Base-by-base conservation (phyloP, 192 early-diverging fungal species). In the Entophlyctis luteolus region DNA sequence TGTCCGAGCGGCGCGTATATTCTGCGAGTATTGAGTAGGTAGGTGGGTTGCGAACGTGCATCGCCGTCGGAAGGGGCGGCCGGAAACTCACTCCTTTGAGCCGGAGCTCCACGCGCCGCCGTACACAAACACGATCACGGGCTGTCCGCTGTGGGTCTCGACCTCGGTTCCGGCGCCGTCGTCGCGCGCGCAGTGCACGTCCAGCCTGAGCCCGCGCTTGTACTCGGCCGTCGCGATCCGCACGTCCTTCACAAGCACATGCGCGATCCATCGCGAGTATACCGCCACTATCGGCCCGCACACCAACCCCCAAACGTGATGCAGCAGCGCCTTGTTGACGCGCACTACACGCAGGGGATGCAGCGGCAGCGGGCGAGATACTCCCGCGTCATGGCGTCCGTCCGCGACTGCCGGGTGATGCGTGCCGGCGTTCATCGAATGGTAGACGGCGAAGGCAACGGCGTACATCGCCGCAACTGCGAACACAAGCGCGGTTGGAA, bases 71-170 rank as follows among this genome's bases (percentile, higher is more conserved):
- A n/a, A n/a, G n/a, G n/a, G n/a, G n/a, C n/a, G n/a, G n/a, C n/a
- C n/a, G n/a, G 23, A 18, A 27, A 62, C 37, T 27, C 25, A 46
- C 38, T 55, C 62, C 29, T 56, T 70, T 25, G 48, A 54, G 49
- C 74, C 77, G 5, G 65, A 49, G 20, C 31, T 62, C 79, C 77
- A 79, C 14, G 58, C 71, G 20, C 77, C 79, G 12, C 79, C 79
- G 58, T 80, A 77, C 10, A 80, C 68, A 49, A 80, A 80, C 3
- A 80, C 46, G 47, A 80, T 62, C 36, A 80, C 79, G 0, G 79
- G 79, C 29, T 49, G 18, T n/a, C 50, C 25, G 22, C 49, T 16
- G n/a, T 47, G 39, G 38, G 18, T 36, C 29, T 56, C 36, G 55
- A 35, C 54, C 27, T 55, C 31, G 18, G 20, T n/a, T 55, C 31